Conservation (phyloP, 2,329 filamentous ascomycete species). For the Penicillium sumatraense region DNA sequence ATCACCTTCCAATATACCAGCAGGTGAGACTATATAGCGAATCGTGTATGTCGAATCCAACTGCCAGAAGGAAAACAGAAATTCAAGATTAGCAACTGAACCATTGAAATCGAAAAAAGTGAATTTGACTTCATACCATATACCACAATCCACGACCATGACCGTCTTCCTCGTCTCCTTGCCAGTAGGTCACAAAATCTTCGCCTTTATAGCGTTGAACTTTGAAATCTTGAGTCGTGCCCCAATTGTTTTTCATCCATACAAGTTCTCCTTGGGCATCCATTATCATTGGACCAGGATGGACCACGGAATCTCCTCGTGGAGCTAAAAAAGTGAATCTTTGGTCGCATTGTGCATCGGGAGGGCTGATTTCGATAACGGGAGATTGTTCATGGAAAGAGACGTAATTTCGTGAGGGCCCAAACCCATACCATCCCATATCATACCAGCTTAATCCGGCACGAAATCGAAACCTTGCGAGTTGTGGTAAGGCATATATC, state of each 20-base stretch:
- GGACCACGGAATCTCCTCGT: conserved; percentile 34
- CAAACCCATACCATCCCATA: conserved; percentile 36
- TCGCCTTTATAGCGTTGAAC: conserved; percentile 51
- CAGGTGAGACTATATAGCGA: conserved; percentile 25
- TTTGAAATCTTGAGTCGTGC: conserved; percentile 52
- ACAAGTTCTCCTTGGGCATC: conserved; percentile 33
- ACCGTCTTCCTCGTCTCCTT: conserved; percentile 52
- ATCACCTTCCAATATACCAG: conserved; percentile 34
- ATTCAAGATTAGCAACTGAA: background rate
- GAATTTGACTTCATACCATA: conserved; percentile 27
- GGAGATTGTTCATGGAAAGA: conserved; percentile 37
- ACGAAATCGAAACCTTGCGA: conserved; percentile 23
- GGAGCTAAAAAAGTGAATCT: conserved; percentile 38
- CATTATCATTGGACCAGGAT: conserved; percentile 48
- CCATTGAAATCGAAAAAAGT: background rate
- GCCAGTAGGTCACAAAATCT: conserved; percentile 54
- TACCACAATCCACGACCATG: conserved; percentile 43
- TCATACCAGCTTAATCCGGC: conserved; percentile 32
- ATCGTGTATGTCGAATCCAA: conserved; percentile 38
- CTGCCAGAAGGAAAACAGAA: conserved; percentile 14
- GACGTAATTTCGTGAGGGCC: conserved; percentile 31
- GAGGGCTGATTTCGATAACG: conserved; percentile 29
- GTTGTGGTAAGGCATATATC: conserved; percentile 20
- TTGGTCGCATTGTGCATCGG: conserved; percentile 31
- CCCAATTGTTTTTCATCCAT: conserved; percentile 37